Conservation (phyloP, 23 red algal species). For the Gracilaria domingensis region DNA sequence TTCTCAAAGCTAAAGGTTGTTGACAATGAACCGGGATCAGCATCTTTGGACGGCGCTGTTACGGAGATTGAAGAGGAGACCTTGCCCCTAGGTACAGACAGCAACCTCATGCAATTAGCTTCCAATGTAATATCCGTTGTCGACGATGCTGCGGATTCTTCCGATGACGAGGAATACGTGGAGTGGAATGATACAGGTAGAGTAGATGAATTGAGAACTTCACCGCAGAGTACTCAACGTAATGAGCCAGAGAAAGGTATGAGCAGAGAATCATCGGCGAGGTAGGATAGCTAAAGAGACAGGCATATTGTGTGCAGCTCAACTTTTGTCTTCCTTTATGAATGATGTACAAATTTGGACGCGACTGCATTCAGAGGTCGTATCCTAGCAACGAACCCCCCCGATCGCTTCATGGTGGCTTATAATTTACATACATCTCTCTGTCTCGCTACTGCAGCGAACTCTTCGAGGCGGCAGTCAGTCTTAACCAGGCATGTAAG, state of each 20-base stretch:
- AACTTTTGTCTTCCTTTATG: constrained; percentile 49
- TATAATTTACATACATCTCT: constrained; percentile 14
- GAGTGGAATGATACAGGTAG: constrained; percentile 59
- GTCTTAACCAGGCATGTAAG: constrained; percentile 31
- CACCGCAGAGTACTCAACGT: constrained; percentile 25
- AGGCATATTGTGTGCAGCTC: neutral
- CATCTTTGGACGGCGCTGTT: constrained; percentile 50
- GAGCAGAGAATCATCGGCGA: constrained; percentile 42
- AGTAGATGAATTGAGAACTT: constrained; percentile 23
- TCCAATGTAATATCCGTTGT: constrained; percentile 38
- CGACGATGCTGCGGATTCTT: constrained; percentile 66
- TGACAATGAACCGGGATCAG: constrained; percentile 12
- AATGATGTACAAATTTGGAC: constrained; percentile 44
- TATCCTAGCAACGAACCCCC: neutral
- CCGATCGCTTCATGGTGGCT: constrained; percentile 22
- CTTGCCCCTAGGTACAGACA: neutral
- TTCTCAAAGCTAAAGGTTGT: constrained; percentile 15
- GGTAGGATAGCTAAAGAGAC: constrained; percentile 41
- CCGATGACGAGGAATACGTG: constrained; percentile 63
- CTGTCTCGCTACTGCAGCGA: neutral
- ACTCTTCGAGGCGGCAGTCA: neutral
- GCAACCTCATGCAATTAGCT: constrained; percentile 37
- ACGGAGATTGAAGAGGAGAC: constrained; percentile 69
- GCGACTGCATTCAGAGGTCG: constrained; percentile 22
- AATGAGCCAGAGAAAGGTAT: constrained; percentile 9